Conservation (phyloP, 2,329 filamentous ascomycete genomes). For the Penicillium brasilianum region DNA sequence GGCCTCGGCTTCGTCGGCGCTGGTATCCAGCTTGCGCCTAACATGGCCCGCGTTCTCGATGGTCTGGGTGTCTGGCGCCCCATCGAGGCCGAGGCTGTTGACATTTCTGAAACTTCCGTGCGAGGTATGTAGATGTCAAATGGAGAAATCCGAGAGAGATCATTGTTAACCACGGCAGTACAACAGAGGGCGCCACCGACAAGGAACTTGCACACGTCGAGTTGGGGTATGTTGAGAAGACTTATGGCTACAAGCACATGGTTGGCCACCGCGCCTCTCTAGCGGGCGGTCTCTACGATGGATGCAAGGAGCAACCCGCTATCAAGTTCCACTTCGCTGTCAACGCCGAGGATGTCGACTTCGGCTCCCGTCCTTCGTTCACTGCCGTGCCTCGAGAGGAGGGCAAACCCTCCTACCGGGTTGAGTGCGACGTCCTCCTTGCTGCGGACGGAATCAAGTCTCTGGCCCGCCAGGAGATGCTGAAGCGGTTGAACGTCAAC, state of each 20-base stretch:
- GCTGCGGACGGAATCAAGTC: constrained; percentile 63
- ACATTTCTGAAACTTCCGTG: constrained; percentile 74
- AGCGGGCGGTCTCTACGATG: constrained; percentile 70
- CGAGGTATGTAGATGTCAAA: constrained; percentile 56
- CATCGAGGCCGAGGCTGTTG: constrained; percentile 73
- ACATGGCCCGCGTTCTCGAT: constrained; percentile 78
- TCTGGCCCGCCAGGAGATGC: constrained; percentile 50
- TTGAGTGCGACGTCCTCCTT: constrained; percentile 58
- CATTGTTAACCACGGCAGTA: not conserved
- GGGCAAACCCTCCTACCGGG: constrained; percentile 52
- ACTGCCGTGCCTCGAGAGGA: constrained; percentile 63
- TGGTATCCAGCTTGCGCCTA: constrained; percentile 82
- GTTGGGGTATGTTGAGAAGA: constrained; percentile 68
- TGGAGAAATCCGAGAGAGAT: not conserved
- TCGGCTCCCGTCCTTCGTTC: constrained; percentile 64
- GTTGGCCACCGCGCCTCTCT: constrained; percentile 77
- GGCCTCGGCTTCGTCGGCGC: constrained; percentile 81
- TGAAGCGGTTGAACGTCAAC: constrained; percentile 43
- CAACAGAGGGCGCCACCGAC: constrained; percentile 68
- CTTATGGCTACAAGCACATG: constrained; percentile 78
- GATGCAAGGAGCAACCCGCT: constrained; percentile 65
- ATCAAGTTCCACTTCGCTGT: constrained; percentile 73
- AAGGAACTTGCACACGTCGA: constrained; percentile 72
- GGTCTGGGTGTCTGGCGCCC: constrained; percentile 72
- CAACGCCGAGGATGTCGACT: constrained; percentile 60